Base-by-base conservation (phyloP, 306 rosid genomes). In the Erythrophleum fordii region DNA sequence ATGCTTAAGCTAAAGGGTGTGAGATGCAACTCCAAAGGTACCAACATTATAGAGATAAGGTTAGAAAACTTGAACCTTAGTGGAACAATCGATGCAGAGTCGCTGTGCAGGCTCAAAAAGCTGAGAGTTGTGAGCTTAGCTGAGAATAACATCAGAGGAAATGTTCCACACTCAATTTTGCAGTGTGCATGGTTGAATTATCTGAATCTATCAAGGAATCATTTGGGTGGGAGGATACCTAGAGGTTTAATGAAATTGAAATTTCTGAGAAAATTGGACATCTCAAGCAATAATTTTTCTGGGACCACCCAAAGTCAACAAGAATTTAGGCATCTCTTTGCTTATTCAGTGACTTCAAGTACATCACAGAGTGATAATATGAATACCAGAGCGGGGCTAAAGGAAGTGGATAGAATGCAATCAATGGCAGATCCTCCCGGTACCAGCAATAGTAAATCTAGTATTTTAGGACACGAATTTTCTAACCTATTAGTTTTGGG, bases 1-100 rank as follows among this genome's bases (percentile, higher is more conserved):
- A 80, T 80, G 85, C 31, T 86, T 16, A 81, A 76, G 34, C 55
- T 84, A 17, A 79, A 80, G 53, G 77, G 77, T 72, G 41, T 72
- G 22, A 72, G 66, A 52, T 73, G 65, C 65, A 37, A 73, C 28
- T 51, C 62, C 1, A 22, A 31, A 31, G 29, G 26, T 5, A n/a
- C 26, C 18, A 72, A 72, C 20, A 31, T 72, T 31, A 34, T 18
- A 51, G 64, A 10, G 48, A 72, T 72, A 34, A 49, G 62, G 46
- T 23, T 72, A 17, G 62, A 29, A n/a, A 72, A 18, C n/a, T 9
- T 49, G 62, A 72, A 49, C 44, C 62, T 72, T 0, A 31, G 46
- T 51, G 48, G 76, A 9, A 16, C 22, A 3, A 28, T 49, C 0
- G 28, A 48, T 71, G 60, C 44, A 49, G 61, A 71, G 28, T 71